These are phyloP conservation scores for Sanghuangporus baumii DNA, from an alignment of 1,284 basidiomycete genomes.

Conservation along the genomic window DNA sequence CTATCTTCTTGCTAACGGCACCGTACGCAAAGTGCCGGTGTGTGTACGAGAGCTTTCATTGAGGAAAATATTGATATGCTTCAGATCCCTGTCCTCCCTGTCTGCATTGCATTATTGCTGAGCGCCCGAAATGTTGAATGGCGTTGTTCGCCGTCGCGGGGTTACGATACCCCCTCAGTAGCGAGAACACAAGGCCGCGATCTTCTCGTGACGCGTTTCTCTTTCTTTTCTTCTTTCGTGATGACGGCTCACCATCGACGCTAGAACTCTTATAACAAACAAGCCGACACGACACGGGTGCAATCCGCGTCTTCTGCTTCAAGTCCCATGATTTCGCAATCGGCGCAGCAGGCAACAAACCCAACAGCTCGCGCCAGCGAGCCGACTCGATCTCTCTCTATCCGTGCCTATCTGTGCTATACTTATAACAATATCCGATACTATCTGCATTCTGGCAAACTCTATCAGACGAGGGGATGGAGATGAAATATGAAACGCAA, in stretches of 20 bases:
- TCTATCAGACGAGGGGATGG: not conserved
- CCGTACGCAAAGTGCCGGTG: no score
- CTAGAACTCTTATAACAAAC: not conserved
- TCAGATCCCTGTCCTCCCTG: no score
- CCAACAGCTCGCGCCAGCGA: not conserved
- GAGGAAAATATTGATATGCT: no score
- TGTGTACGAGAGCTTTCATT: no score
- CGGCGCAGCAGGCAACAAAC: not conserved
- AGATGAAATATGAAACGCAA: no score
- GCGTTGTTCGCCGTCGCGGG: no score
- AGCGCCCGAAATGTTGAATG: no score
- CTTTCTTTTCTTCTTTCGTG: not conserved
- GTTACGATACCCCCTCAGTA: no score
- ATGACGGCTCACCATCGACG: not conserved
- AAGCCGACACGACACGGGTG: not conserved
- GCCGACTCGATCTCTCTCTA: not conserved
- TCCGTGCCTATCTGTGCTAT: not conserved
- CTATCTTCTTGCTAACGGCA: no score
- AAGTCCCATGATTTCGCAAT: not conserved
- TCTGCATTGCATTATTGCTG: no score
- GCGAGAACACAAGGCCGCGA: not conserved
- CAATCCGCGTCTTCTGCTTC: not conserved
- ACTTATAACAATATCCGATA: not conserved
- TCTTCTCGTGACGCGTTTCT: not conserved
- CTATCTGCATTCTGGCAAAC: not conserved